phyloP scores from a whole-genome alignment of 2,329 filamentous ascomycete species.

The Apiospora arundinis region DNA sequence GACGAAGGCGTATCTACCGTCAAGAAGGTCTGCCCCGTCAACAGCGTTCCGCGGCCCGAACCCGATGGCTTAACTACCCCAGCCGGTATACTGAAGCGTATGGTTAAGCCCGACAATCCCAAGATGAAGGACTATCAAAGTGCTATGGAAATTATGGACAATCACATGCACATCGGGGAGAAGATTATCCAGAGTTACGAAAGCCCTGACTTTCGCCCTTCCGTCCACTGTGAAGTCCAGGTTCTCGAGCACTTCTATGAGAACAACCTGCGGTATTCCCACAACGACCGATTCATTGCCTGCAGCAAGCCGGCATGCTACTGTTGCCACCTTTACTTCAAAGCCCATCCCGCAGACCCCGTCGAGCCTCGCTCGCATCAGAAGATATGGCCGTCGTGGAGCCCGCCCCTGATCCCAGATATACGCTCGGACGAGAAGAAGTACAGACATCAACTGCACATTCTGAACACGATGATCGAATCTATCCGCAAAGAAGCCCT shows the following conservation, averaged over 20 bases:
- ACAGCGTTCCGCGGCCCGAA: conserved; percentile 28
- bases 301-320: conserved; percentile 60
- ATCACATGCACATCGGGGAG: conserved; percentile 32
- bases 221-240: conserved; percentile 54
- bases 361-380: conserved; percentile 44
- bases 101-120: conserved; percentile 33
- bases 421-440: conserved; percentile 23
- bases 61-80: conserved; percentile 39
- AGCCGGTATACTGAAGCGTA: conserved; percentile 40
- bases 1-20: conserved; percentile 35
- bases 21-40: conserved; percentile 27
- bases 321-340: conserved; percentile 54
- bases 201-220: conserved; percentile 35
- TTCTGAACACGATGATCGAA: conserved; percentile 35
- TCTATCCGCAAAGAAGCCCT: conserved; percentile 34
- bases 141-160: conserved; percentile 37
- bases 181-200: conserved; percentile 36
- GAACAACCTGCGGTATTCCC: conserved; percentile 41
- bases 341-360: conserved; percentile 43
- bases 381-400: conserved; percentile 51
- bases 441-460: conserved; percentile 30
- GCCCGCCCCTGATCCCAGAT: conserved; percentile 31
- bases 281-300: conserved; percentile 52
- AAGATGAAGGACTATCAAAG: conserved; percentile 26
- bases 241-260: conserved; percentile 53